phyloP scores from a whole-genome alignment of 148 eudicot species.

The Pouteria glomerata region DNA sequence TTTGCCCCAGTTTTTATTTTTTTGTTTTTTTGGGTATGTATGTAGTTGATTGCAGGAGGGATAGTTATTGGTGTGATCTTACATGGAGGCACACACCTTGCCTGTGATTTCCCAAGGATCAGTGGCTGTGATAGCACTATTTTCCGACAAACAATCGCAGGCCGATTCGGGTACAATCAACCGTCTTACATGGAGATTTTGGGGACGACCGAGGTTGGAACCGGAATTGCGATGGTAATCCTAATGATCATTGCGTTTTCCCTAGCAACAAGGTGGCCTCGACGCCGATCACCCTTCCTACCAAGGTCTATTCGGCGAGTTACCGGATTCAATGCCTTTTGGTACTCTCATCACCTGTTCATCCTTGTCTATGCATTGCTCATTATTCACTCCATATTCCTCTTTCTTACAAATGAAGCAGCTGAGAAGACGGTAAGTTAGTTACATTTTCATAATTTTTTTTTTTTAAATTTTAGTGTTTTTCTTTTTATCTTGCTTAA shows the following conservation, averaged over 20 bases:
- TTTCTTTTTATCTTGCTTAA: too few species aligned
- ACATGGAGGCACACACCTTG: slow-evolving; percentile 36
- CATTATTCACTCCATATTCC: slow-evolving; percentile 30
- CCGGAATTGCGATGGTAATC: slow-evolving; percentile 31
- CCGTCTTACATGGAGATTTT: slow-evolving; percentile 29
- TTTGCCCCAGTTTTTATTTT: background rate
- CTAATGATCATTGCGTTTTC: slow-evolving; percentile 30
- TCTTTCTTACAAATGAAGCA: slow-evolving; percentile 26
- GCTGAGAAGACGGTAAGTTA: slow-evolving; percentile 28
- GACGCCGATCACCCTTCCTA: slow-evolving; percentile 16
- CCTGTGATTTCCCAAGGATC: slow-evolving; percentile 45
- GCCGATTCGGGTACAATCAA: slow-evolving; percentile 26
- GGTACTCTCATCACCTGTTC: slow-evolving; percentile 36
- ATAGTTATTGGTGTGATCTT: slow-evolving; percentile 36
- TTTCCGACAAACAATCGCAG: slow-evolving; percentile 28
- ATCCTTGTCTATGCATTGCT: slow-evolving; percentile 30
- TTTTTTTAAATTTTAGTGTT: too few species aligned
- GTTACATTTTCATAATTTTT: background rate
- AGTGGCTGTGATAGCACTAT: slow-evolving; percentile 15
- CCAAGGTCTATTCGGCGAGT: slow-evolving; percentile 21
- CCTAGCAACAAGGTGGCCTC: slow-evolving; percentile 23
- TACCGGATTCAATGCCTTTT: slow-evolving; percentile 32
- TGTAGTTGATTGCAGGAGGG: slow-evolving; percentile 42
- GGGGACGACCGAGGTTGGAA: slow-evolving; percentile 20
- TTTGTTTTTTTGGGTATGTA: too few species aligned